Conservation (phyloP, 2,329 filamentous ascomycete species). For the Pseudogymnoascus sp. region DNA sequence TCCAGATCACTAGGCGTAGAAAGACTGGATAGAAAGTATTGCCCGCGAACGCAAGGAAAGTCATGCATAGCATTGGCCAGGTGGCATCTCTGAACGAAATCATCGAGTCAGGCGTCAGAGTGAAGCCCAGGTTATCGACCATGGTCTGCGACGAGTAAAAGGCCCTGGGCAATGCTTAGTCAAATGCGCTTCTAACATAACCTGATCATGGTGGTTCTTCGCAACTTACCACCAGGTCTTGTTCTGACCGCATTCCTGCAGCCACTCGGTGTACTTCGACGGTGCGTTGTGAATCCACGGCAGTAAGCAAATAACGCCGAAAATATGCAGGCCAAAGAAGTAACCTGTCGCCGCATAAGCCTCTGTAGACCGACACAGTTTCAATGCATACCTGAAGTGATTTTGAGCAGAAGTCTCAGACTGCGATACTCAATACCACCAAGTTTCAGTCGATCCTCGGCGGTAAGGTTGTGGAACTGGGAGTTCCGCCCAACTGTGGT, state of each 20-base stretch:
- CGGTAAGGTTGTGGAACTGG: conserved; percentile 76
- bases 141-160: background rate
- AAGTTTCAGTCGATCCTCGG: conserved; percentile 87
- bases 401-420: conserved; percentile 52
- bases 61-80: conserved; percentile 66
- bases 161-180: background rate
- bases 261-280: conserved; percentile 50
- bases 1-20: conserved; percentile 89
- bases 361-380: background rate
- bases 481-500: conserved; percentile 73
- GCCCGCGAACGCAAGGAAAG: conserved; percentile 84
- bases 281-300: conserved; percentile 66
- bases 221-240: conserved; percentile 88
- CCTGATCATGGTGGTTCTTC: conserved; percentile 61
- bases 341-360: conserved; percentile 37
- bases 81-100: conserved; percentile 71
- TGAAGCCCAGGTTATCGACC: conserved; percentile 88
- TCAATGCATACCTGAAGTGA: conserved; percentile 20
- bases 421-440: conserved; percentile 95
- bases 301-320: conserved; percentile 64
- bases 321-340: conserved; percentile 71
- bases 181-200: background rate
- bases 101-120: conserved; percentile 91
- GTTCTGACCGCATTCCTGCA: conserved; percentile 52
- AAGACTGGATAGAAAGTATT: conserved; percentile 95